Base-by-base conservation (phyloP, 163 green algal genomes). In the Coccomyxa subellipsoidea region DNA sequence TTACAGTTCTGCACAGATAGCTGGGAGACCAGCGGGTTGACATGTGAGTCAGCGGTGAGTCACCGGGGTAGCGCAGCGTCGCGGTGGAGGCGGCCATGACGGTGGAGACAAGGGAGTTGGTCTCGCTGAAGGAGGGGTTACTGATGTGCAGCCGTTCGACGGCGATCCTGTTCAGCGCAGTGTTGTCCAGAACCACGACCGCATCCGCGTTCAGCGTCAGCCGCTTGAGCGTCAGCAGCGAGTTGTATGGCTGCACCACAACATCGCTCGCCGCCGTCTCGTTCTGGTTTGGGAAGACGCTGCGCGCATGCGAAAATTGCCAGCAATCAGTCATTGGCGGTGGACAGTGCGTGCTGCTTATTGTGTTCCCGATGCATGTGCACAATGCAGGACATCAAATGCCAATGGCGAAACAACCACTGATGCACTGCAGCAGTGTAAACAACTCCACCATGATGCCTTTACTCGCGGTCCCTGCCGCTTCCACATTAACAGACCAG, bases 181-280 rank as follows among this genome's bases (percentile, higher is more conserved):
- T 99, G 91, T 99, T 99, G 89, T 99, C 97, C 82, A 99, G 90
- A 70, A 89, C 82, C 36, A 85, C 85, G 77, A 96, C 94, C 34
- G 94, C 94, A 84, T 99, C 96, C 0, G 93, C 93, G 85, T 99
- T 94, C 53, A 98, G 90, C 6, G 94, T 95, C 1, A 99, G 90
- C 0, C 97, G 92, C 89, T 99, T 99, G 27, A 99, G 92, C 7
- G 97, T 99, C 35, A 99, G 93, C 83, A 99, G 84, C 2, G 90
- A 96, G 92, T 99, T 99, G 94, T 99, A 99, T 8, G 97, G 97
- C 92, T 99, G 97, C 59, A 99, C 97, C 25, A 99, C 97, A 69
- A 99, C 97, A 84, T 99, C 96, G 29, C 86, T 94, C 8, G 88
- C 94, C 59, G 82, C 69, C 36, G 82, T 88, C 87, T 99, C 96